A percentile compares a stretch with the other conserved stretches of the same genome.
These are phyloP conservation scores for Tetrapisispora fleetii DNA, from an alignment of 805 yeast genomes.

Conservation along the genomic window DNA sequence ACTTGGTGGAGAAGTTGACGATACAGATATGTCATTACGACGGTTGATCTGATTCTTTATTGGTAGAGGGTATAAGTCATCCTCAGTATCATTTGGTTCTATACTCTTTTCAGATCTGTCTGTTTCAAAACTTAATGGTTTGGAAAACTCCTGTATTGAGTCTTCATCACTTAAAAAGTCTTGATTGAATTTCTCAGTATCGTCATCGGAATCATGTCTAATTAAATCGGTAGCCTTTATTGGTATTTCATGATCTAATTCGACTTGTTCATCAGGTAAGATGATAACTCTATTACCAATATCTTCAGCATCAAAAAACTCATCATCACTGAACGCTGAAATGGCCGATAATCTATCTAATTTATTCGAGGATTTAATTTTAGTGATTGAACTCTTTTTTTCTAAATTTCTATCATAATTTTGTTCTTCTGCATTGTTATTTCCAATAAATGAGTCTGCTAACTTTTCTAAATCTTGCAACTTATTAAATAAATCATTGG, in stretches of 20 bases:
- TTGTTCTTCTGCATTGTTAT: background rate
- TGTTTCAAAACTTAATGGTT: background rate
- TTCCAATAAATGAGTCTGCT: conserved; percentile 16
- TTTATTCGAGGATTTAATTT: background rate
- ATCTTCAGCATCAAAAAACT: conserved; percentile 64
- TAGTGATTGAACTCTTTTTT: background rate
- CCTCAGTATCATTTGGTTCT: background rate
- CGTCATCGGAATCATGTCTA: background rate
- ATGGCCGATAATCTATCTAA: conserved; percentile 10
- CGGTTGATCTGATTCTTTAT: conserved; percentile 34
- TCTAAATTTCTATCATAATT: background rate
- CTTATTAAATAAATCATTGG: conserved; percentile 20
- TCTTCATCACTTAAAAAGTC: background rate
- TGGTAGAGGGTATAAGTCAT: conserved; percentile 56
- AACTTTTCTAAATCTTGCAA: conserved; percentile 18
- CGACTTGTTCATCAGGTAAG: conserved; percentile 32
- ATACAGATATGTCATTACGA: conserved; percentile 47
- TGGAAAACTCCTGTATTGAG: background rate
- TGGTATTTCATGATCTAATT: conserved; percentile 3
- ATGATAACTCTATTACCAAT: conserved; percentile 44
- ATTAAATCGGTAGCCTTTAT: background rate
- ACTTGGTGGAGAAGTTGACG: conserved; percentile 69
- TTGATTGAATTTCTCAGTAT: background rate
- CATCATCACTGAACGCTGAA: conserved; percentile 35
- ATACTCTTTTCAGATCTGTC: background rate